These are phyloP conservation scores for Thraustochytrium striatum DNA, from an alignment of 352 stramenopile species.

Conservation along the genomic window DNA sequence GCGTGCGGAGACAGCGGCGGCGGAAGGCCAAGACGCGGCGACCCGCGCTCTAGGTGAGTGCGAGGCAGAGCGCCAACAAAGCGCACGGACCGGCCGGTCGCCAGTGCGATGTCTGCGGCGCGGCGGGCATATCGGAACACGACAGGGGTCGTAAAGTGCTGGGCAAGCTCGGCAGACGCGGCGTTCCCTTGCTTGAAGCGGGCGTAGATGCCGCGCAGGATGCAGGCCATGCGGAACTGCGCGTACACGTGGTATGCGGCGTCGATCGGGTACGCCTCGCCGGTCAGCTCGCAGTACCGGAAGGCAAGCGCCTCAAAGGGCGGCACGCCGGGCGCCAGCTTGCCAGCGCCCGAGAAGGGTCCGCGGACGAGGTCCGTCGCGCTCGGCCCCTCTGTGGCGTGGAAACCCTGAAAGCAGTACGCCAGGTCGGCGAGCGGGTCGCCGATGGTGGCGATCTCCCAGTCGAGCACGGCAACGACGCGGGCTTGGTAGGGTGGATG, in stretches of 20 bases:
- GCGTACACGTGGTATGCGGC: conserved; percentile 29
- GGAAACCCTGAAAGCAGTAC: conserved; percentile 54
- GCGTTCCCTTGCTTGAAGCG: conserved; percentile 26
- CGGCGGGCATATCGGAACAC: neutral
- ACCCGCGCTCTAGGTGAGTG: neutral
- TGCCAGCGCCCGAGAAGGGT: neutral
- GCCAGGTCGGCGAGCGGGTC: conserved; percentile 73
- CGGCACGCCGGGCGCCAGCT: neutral
- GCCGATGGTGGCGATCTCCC: conserved; percentile 76
- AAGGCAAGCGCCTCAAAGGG: conserved; percentile 26
- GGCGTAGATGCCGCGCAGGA: conserved; percentile 26
- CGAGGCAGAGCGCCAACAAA: neutral
- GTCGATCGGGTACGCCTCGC: conserved; percentile 6
- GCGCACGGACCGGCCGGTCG: neutral
- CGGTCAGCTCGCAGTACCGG: conserved; percentile 3
- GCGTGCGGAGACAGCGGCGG: conserved; percentile 18
- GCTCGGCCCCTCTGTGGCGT: neutral
- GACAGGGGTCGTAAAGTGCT: neutral
- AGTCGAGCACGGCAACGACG: conserved; percentile 74
- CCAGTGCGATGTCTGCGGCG: neutral
- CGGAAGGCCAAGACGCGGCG: neutral
- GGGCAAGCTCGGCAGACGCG: neutral
- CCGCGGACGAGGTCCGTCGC: neutral
- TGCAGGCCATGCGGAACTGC: conserved; percentile 36
- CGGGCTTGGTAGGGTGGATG: conserved; percentile 73